Conservation (phyloP, 495 filamentous ascomycete genomes). For the Tuber borchii region DNA sequence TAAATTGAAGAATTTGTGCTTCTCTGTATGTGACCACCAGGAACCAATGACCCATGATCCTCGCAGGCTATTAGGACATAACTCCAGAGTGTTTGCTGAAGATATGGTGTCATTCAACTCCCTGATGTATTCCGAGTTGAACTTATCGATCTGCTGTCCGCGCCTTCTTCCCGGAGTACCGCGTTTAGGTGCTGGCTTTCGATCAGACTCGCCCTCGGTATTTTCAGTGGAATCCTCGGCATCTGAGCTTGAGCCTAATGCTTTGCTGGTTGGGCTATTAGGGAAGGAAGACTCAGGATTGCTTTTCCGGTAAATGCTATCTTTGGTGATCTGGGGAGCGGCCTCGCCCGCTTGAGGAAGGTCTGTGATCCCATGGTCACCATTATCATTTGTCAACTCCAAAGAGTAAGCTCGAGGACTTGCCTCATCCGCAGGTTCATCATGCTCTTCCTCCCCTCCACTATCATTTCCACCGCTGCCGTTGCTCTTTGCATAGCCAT, state of each 20-base stretch:
- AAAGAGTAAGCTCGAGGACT: neutral
- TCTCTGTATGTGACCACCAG: constrained; percentile 64
- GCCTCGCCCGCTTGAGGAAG: neutral
- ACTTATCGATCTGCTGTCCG: constrained; percentile 29
- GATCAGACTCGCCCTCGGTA: neutral
- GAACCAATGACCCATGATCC: constrained; percentile 28
- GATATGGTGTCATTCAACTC: constrained; percentile 55
- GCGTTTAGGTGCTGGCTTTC: neutral
- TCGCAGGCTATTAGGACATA: constrained; percentile 3
- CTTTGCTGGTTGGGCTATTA: neutral
- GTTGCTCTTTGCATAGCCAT: neutral
- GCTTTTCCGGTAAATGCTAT: neutral
- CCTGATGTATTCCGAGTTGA: constrained; percentile 53
- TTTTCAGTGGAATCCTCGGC: neutral
- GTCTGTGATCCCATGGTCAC: neutral
- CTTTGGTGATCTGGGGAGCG: neutral
- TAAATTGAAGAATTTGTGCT: constrained; percentile 59
- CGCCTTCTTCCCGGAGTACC: constrained; percentile 12
- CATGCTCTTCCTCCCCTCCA: constrained; percentile 2
- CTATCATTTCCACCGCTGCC: neutral
- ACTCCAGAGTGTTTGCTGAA: constrained; percentile 43
- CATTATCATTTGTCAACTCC: constrained; percentile 2
- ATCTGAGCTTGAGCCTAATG: neutral
- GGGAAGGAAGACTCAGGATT: neutral
- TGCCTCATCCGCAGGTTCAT: constrained; percentile 2